Percentiles rank a stretch among this genome's conserved stretches.
Evolutionary conservation across 345 rosid genomes (phyloP).

Genomic region (Diplotaxis tenuifolia): DNA sequence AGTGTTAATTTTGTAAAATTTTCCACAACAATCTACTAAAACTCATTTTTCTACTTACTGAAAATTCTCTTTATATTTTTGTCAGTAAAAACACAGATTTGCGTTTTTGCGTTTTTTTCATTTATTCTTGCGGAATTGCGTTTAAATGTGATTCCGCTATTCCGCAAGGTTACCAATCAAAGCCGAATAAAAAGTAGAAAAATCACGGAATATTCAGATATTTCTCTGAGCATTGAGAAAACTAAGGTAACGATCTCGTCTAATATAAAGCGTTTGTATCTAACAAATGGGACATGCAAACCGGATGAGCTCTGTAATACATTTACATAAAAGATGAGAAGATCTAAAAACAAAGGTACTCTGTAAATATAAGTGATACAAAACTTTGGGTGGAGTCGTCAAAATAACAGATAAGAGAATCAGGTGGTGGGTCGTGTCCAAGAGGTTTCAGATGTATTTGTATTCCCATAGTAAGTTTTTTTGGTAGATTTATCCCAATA

Average conservation of each 20-base stretch:
- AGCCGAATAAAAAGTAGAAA: no score
- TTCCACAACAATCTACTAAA: no score
- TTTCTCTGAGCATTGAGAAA: neutral
- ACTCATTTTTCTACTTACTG: no score
- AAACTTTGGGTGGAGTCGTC: neutral
- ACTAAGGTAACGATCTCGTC: neutral
- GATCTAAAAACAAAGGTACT: conserved; percentile 5
- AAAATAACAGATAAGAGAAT: neutral
- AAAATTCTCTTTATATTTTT: no score
- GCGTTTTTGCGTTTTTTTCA: no score
- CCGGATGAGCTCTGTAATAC: conserved; percentile 1
- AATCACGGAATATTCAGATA: no score
- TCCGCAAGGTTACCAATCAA: no score
- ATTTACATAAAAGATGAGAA: conserved; percentile 5
- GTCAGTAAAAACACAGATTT: no score
- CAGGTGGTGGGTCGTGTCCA: conserved; percentile 37
- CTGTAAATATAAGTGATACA: neutral
- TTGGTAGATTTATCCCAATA: conserved; percentile 42
- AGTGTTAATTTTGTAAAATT: no score
- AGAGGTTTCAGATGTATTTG: conserved; percentile 32
- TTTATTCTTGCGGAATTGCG: no score
- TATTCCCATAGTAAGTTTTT: conserved; percentile 39
- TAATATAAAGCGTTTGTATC: neutral
- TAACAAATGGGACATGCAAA: neutral
- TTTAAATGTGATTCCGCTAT: no score